Evolutionary conservation across 371 early-diverging fungal genomes (phyloP), one percentile per base, ranked within the genome.

Genomic region (Apophysomyces variabilis): DNA sequence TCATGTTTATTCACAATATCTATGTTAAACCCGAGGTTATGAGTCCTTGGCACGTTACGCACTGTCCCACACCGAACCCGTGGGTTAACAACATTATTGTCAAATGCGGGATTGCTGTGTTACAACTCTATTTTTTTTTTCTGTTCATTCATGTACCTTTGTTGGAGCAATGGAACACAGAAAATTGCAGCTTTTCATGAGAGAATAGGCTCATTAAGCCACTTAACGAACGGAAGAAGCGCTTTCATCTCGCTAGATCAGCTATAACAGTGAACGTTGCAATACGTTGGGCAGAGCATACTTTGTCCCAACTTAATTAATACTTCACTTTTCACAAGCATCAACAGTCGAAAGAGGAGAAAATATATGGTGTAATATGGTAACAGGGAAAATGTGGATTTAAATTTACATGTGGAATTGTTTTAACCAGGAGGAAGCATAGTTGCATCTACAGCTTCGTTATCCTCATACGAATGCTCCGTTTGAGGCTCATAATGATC

Each of bases 381-480:
- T 26, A 26, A 26, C 32, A 21, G 9, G 32, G 11, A 50, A 50
- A 21, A 8, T 50, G 21, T 50, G 54, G 21, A 50, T 21, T n/a
- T 21, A 50, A 43, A 60, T 39, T 12, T 50, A 37, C 37, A 35
- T 38, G 57, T 50, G 54, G 16, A 26, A 21, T 50, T 21, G 16
- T 32, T 67, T 87, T 90, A 97, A 69, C 96, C 93, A 43, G 96
- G 97, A 38, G 98, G 98, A 57, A 97, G 86, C 84, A 88, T 81
- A 26, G 95, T 88, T 9, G 87, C 89, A 85, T 96, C 98, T 14
- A 94, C 92, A n/a, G 26, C 81, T 3, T 84, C 79, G 47, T 57
- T 36, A 59, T 86, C 82, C 61, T 83, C 77, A 54, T 70, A 72
- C 61, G 68, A 75, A 64, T 80, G 78, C 18, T 72, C 79, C 57